Evolutionary conservation across 108 stramenopile genomes (phyloP).

Genomic region (Nitzschia sp.): DNA sequence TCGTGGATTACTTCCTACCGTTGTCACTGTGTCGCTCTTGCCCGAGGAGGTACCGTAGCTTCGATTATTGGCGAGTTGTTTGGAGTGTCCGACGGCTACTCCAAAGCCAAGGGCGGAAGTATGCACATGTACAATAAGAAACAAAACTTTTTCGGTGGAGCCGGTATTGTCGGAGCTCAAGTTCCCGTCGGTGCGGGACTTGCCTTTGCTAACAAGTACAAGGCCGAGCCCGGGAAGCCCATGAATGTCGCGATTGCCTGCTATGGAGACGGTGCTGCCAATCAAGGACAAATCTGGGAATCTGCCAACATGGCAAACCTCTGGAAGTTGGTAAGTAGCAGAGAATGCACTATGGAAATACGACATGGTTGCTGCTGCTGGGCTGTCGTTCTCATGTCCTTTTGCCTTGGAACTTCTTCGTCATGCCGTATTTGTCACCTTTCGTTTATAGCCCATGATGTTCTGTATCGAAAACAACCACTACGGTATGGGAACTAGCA

Average conservation of each 20-base stretch:
- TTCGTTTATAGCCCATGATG: slow-evolving; percentile 95
- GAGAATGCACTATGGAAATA: neutral
- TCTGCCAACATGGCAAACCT: slow-evolving; percentile 93
- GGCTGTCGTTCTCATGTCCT: neutral
- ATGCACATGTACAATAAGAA: slow-evolving; percentile 99
- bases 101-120: slow-evolving; percentile 97
- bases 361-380: neutral
- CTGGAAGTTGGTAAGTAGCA: slow-evolving; percentile 80
- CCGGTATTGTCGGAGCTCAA: slow-evolving; percentile 99
- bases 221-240: slow-evolving; percentile 86
- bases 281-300: slow-evolving; percentile 99
- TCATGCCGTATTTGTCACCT: neutral
- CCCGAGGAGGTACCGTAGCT: slow-evolving; percentile 90
- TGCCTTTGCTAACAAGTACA: slow-evolving; percentile 98
- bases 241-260: slow-evolving; percentile 98
- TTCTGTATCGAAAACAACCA: slow-evolving; percentile 99
- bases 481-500: slow-evolving; percentile 99
- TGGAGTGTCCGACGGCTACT: slow-evolving; percentile 73
- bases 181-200: slow-evolving; percentile 98
- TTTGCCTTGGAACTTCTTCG: neutral
- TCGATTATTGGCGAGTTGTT: slow-evolving; percentile 92
- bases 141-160: slow-evolving; percentile 97
- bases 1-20: slow-evolving; percentile 97
- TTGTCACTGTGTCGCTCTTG: slow-evolving; percentile 95
- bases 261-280: slow-evolving; percentile 99